A percentile compares a stretch with the other conserved stretches of the same genome.
Conservation (phyloP, 257 asterid genomes). For the Pogostemon cablin region DNA sequence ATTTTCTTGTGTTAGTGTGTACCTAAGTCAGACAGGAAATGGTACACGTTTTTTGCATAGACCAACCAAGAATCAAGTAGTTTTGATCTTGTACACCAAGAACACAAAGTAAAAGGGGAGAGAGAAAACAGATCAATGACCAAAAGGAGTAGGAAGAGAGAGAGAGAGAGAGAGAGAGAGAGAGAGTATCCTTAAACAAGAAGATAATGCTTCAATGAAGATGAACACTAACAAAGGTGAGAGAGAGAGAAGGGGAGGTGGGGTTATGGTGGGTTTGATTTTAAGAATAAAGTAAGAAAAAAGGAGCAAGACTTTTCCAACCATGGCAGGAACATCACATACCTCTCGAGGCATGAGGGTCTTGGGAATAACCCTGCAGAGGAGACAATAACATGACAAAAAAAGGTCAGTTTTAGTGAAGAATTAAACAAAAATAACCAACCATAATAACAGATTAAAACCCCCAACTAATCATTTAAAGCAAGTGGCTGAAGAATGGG, state of each 20-base stretch:
- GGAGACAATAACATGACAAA: constrained; percentile 84
- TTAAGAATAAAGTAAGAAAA: constrained; percentile 30
- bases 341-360: constrained; percentile 99
- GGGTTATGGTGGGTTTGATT: background rate
- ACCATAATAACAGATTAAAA: constrained; percentile 23
- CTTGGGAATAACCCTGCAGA: constrained; percentile 99
- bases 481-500: constrained; percentile 17
- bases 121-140: background rate
- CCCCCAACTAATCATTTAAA: constrained; percentile 36
- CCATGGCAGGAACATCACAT: constrained; percentile 35
- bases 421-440: constrained; percentile 16
- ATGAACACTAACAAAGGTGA: too few relatives aligned
- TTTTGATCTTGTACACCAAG: constrained; percentile 8
- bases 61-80: constrained; percentile 32
- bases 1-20: too few relatives aligned
- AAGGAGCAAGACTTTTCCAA: constrained; percentile 43
- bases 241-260: too few relatives aligned
- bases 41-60: constrained; percentile 22
- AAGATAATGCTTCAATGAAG: background rate
- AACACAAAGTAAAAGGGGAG: background rate
- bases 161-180: constrained; percentile 8
- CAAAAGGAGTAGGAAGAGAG: background rate
- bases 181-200: background rate
- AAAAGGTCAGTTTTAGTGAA: constrained; percentile 38
- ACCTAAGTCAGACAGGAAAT: too few relatives aligned